Evolutionary conservation across 768 basidiomycete species (phyloP), one percentile per base, ranked within the genome.

Genomic region (Russula foetens): DNA sequence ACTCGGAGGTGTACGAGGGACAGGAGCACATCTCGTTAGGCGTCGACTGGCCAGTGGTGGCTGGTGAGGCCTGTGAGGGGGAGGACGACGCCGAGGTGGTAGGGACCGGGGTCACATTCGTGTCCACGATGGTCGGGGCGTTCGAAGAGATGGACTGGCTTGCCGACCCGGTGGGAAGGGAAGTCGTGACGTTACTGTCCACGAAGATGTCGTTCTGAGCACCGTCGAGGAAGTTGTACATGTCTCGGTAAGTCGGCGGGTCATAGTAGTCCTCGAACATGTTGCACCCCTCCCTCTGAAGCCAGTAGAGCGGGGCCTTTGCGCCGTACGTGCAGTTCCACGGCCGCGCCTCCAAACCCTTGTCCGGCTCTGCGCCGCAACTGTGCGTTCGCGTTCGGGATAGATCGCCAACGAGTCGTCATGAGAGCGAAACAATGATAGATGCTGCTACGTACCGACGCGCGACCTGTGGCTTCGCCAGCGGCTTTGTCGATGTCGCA

Each of bases 151-250:
- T 33, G 31, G 31, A 5, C 31, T n/a, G 31, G 31, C 31, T 4
- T 33, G 5, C 5, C 31, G 31, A 4, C 31, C 9, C 5, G 31
- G 31, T 33, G 31, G 5, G 31, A n/a, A n/a, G 31, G 31, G 31
- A 9, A 8, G 38, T 38, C 38, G 38, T 38, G 38, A 3, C 3
- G 14, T 9, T 15, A 3, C 7, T 6, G 19, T 12, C 11, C 7
- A 45, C 58, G 64, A 79, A 78, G 62, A 79, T 73, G 64, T 79
- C 72, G 24, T 69, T 64, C 68, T 81, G 78, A 7, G 76, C 75
- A 44, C 80, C 80, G 59, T 79, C 71, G 1, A 26, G 47, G 67
- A 76, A 80, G 53, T 75, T 73, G 66, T 75, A 81, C 19, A 70
- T 57, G 33, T 65, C 61, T 47, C 69, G 73, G 67, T 81, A 81